A percentile compares a stretch with the other conserved stretches of the same genome.
phyloP scores from a whole-genome alignment of 2,329 filamentous ascomycete genomes.

The Xylaria hypoxylon region DNA sequence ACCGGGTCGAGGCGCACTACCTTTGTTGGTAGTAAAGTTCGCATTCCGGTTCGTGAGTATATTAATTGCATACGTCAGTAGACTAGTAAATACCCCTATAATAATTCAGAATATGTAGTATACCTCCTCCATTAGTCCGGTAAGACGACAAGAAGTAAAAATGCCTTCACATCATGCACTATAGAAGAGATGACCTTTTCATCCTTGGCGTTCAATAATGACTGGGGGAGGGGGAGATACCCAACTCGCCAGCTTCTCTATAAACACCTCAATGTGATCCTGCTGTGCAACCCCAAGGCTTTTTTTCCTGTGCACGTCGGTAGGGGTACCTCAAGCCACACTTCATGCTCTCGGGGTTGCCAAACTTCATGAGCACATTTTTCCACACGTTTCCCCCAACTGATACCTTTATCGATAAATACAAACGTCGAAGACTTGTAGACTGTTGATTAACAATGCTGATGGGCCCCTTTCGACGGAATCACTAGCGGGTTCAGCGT shows the following conservation, averaged over 20 bases:
- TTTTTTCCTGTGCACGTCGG: neutral
- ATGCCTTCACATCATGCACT: neutral
- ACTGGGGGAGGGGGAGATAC: neutral
- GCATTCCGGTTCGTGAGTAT: too few species aligned
- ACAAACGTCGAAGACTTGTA: neutral
- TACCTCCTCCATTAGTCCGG: neutral
- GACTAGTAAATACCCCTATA: neutral
- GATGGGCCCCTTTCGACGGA: neutral
- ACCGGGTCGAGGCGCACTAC: too few species aligned
- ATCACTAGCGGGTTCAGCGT: neutral
- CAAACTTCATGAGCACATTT: neutral
- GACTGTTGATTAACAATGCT: neutral
- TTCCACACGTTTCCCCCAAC: neutral
- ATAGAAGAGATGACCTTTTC: neutral
- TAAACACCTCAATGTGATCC: neutral
- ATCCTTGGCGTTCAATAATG: neutral
- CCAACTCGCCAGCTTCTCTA: neutral
- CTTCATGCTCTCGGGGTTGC: slow-evolving; percentile 1
- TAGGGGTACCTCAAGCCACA: slow-evolving; percentile 1
- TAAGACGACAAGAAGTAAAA: neutral
- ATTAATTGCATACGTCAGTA: too few species aligned
- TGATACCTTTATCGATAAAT: neutral
- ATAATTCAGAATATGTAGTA: too few species aligned
- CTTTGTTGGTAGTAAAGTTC: too few species aligned
- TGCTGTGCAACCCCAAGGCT: slow-evolving; percentile 4